phyloP scores from a whole-genome alignment of 2,329 filamentous ascomycete genomes.

The Metarhizium sp. region DNA sequence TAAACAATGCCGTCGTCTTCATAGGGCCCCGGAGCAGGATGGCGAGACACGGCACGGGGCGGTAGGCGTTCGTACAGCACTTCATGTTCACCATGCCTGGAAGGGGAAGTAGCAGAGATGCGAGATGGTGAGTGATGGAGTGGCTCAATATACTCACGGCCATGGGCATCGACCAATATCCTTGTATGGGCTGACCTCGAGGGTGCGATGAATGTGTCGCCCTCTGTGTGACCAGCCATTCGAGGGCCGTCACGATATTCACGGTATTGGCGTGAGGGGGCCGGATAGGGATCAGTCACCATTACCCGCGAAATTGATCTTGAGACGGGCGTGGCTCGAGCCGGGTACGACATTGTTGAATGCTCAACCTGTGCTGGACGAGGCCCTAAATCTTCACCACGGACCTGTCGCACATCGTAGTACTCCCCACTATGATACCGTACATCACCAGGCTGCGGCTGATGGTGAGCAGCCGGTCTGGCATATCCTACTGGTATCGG shows the following conservation, averaged over 20 bases:
- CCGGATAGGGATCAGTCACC: slow-evolving; percentile 30
- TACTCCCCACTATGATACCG: slow-evolving; percentile 23
- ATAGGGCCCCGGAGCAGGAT: slow-evolving; percentile 34
- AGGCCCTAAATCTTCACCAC: slow-evolving; percentile 21
- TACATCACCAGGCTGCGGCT: slow-evolving; percentile 15
- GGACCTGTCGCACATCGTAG: slow-evolving; percentile 20
- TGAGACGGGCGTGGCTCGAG: slow-evolving; percentile 27
- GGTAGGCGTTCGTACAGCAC: slow-evolving; percentile 57
- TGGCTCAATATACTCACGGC: slow-evolving; percentile 65
- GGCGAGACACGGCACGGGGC: slow-evolving; percentile 41
- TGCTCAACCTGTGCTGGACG: slow-evolving; percentile 26
- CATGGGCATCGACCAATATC: slow-evolving; percentile 74
- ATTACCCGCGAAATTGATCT: slow-evolving; percentile 33
- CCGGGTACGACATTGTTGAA: slow-evolving; percentile 23
- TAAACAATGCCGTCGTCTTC: slow-evolving; percentile 44
- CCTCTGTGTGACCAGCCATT: slow-evolving; percentile 38
- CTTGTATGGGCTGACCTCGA: slow-evolving; percentile 47
- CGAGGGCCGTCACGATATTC: slow-evolving; percentile 33
- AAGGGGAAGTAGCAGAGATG: slow-evolving; percentile 44
- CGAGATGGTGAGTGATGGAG: slow-evolving; percentile 30
- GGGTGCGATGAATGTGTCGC: slow-evolving; percentile 41
- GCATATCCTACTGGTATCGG: slow-evolving; percentile 10
- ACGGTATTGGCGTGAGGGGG: slow-evolving; percentile 32
- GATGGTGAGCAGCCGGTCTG: not conserved
- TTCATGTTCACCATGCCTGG: slow-evolving; percentile 38